Evolutionary conservation across 192 early-diverging fungal species (phyloP).

Genomic region (Coemansia javaensis): DNA sequence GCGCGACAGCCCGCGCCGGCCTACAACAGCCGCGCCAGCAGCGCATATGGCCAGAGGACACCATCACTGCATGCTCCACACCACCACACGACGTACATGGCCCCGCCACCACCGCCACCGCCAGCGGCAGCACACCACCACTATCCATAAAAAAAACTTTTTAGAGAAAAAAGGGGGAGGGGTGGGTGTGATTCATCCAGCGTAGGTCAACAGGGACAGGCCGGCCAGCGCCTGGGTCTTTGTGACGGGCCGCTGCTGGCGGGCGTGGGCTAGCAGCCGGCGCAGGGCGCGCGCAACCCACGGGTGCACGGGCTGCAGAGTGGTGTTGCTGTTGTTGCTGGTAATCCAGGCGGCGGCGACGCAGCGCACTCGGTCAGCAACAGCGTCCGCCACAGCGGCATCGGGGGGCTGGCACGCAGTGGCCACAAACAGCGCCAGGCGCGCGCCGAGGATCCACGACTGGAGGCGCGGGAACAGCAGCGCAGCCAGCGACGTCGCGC

Average conservation of each 20-base stretch:
- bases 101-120: constrained; percentile 1
- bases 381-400: neutral
- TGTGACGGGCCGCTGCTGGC: too few relatives aligned
- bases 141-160: neutral
- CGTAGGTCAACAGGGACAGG: constrained; percentile 29
- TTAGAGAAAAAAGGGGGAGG: too few relatives aligned
- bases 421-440: constrained; percentile 33
- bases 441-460: constrained; percentile 47
- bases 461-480: constrained; percentile 41
- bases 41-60: too few relatives aligned
- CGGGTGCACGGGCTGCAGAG: constrained; percentile 27
- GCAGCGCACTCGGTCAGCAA: neutral
- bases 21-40: too few relatives aligned
- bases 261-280: constrained; percentile 5
- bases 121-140: neutral
- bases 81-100: too few relatives aligned
- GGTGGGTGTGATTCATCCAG: neutral
- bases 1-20: too few relatives aligned
- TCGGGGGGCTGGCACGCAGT: constrained; percentile 9
- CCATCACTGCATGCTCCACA: neutral
- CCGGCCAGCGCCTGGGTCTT: constrained; percentile 17
- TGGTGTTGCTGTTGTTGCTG: neutral
- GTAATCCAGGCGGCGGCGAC: constrained; percentile 17
- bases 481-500: constrained; percentile 17
- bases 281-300: constrained; percentile 29